phyloP scores from a whole-genome alignment of 306 rosid genomes.

The Leucaena leucocephala region DNA sequence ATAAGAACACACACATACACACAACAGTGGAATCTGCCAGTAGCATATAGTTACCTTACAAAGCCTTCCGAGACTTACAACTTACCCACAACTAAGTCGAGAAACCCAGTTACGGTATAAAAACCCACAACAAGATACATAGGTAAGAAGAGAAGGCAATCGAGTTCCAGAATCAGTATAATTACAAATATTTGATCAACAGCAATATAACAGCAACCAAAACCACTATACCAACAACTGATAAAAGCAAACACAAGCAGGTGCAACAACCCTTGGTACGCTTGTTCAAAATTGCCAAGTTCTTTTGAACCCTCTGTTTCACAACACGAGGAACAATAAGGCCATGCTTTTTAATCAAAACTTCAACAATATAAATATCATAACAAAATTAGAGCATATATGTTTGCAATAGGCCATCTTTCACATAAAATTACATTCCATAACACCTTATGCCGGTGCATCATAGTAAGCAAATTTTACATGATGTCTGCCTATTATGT shows the following conservation, averaged over 20 bases:
- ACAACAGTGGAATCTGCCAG: constrained; percentile 29
- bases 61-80: constrained; percentile 34
- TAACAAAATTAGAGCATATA: not conserved
- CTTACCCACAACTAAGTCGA: constrained; percentile 20
- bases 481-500: not conserved
- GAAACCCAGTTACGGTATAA: constrained; percentile 29
- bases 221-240: constrained; percentile 77
- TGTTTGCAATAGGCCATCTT: not conserved
- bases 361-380: constrained; percentile 10
- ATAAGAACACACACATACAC: constrained; percentile 24
- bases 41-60: constrained; percentile 12
- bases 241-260: constrained; percentile 83
- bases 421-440: not conserved
- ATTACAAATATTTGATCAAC: constrained; percentile 76
- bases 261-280: constrained; percentile 92
- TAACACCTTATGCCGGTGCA: not conserved
- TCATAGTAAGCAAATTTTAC: constrained; percentile 1
- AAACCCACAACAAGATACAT: constrained; percentile 35
- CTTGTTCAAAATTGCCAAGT: constrained; percentile 83
- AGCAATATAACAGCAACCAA: constrained; percentile 68
- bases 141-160: constrained; percentile 5
- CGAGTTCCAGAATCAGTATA: constrained; percentile 17
- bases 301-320: constrained; percentile 93
- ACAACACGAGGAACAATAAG: constrained; percentile 30
- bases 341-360: constrained; percentile 29